Evolutionary conservation across 2,329 filamentous ascomycete species (phyloP).

Genomic region (Davidsoniella virescens): DNA sequence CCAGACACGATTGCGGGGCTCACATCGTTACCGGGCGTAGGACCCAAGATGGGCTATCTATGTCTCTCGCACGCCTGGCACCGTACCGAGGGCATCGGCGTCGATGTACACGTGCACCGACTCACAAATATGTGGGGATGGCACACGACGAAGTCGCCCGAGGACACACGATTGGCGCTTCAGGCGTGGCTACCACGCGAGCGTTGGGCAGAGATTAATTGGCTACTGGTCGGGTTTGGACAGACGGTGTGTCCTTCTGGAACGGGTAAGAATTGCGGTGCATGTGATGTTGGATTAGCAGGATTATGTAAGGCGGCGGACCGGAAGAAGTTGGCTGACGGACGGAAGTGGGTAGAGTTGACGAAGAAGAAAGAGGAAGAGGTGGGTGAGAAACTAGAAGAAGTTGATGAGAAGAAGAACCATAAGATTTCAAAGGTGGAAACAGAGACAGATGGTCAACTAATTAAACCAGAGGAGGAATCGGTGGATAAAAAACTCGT

Average conservation of each 20-base stretch:
- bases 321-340: slow-evolving; percentile 42
- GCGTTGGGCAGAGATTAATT: slow-evolving; percentile 85
- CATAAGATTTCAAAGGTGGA: slow-evolving; percentile 15
- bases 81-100: slow-evolving; percentile 61
- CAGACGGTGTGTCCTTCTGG: slow-evolving; percentile 67
- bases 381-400: slow-evolving; percentile 15
- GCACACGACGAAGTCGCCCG: slow-evolving; percentile 66
- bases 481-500: slow-evolving; percentile 3
- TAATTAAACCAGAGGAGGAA: slow-evolving; percentile 22
- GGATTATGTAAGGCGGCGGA: slow-evolving; percentile 65
- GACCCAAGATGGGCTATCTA: slow-evolving; percentile 88
- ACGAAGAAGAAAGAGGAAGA: slow-evolving; percentile 15
- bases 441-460: slow-evolving; percentile 18
- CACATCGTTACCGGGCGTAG: slow-evolving; percentile 66
- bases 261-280: slow-evolving; percentile 63
- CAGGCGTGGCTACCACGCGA: slow-evolving; percentile 73
- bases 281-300: slow-evolving; percentile 62
- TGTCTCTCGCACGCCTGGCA: slow-evolving; percentile 60
- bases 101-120: slow-evolving; percentile 88
- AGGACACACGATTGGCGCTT: slow-evolving; percentile 61
- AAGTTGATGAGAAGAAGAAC: slow-evolving; percentile 14
- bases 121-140: slow-evolving; percentile 92
- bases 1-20: slow-evolving; percentile 63
- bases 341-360: slow-evolving; percentile 31
- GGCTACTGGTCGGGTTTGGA: slow-evolving; percentile 71